Conservation (phyloP, 345 rosid genomes). For the Xanthoceras sorbifolium region DNA sequence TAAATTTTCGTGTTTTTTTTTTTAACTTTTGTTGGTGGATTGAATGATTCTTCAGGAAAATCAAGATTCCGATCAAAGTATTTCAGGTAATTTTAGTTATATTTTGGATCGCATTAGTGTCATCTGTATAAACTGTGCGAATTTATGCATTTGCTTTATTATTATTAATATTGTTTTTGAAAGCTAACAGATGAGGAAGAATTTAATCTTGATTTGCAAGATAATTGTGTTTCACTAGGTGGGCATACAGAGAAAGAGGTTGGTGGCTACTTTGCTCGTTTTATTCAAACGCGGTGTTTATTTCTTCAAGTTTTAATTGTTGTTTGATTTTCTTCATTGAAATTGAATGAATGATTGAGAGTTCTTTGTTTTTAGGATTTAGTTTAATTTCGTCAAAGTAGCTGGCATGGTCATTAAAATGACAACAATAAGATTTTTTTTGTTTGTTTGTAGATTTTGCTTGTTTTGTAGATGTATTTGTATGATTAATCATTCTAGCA, state of each 20-base stretch:
- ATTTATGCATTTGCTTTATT: no score
- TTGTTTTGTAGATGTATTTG: background rate
- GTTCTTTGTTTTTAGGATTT: background rate
- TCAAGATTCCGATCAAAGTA: conserved; percentile 64
- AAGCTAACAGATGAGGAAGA: conserved; percentile 58
- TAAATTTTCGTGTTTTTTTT: background rate
- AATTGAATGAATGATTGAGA: background rate
- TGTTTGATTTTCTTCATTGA: background rate
- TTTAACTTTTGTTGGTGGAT: background rate
- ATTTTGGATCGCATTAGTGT: background rate
- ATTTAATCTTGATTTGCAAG: conserved; percentile 35
- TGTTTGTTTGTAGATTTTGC: background rate
- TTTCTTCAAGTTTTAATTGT: background rate
- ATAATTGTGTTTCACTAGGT: conserved; percentile 40
- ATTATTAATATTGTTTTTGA: background rate
- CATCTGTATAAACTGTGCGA: background rate
- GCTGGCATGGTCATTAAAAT: background rate
- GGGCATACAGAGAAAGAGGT: conserved; percentile 43
- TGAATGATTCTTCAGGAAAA: conserved; percentile 37
- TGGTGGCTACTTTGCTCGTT: background rate
- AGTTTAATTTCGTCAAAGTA: background rate
- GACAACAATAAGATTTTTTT: background rate
- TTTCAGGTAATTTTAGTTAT: conserved; percentile 58
- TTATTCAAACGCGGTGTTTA: background rate
- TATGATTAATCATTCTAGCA: background rate